These are phyloP conservation scores for Torrubiellomyces zombiae DNA, from an alignment of 2,329 filamentous ascomycete species.

Conservation along the genomic window DNA sequence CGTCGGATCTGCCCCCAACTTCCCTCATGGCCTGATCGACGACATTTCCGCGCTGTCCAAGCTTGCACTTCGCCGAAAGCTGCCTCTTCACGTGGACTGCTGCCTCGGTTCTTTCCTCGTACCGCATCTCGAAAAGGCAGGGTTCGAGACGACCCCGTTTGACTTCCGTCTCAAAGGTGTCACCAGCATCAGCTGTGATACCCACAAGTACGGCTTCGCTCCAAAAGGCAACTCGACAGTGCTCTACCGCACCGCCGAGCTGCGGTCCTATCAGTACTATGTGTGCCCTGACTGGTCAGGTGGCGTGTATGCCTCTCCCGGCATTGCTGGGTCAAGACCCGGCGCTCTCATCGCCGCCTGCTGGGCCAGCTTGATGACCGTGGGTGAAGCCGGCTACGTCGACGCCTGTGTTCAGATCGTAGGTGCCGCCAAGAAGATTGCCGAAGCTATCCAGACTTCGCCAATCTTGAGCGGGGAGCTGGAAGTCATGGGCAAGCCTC, in stretches of 20 bases:
- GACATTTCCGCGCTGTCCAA: slow-evolving; percentile 76
- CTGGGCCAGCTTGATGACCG: slow-evolving; percentile 81
- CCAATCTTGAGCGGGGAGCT: slow-evolving; percentile 56
- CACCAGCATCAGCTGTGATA: slow-evolving; percentile 90
- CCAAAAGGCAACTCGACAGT: slow-evolving; percentile 93
- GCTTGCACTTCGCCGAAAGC: slow-evolving; percentile 59
- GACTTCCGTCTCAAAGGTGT: slow-evolving; percentile 92
- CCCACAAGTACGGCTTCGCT: slow-evolving; percentile 97
- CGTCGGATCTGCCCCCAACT: slow-evolving; percentile 91
- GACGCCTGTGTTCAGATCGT: slow-evolving; percentile 79
- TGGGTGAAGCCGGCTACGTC: slow-evolving; percentile 79
- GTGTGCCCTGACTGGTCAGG: slow-evolving; percentile 89
- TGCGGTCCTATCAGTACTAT: slow-evolving; percentile 90
- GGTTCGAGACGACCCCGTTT: slow-evolving; percentile 75
- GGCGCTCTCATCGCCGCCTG: slow-evolving; percentile 90
- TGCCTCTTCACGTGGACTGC: slow-evolving; percentile 93
- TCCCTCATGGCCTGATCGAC: slow-evolving; percentile 95
- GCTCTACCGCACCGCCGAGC: slow-evolving; percentile 65
- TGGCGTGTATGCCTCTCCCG: slow-evolving; percentile 87
- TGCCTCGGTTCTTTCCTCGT: slow-evolving; percentile 92
- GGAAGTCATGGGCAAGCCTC: slow-evolving; percentile 64
- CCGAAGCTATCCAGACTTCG: slow-evolving; percentile 52
- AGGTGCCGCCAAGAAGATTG: slow-evolving; percentile 68
- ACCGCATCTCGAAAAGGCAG: slow-evolving; percentile 81
- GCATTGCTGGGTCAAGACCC: slow-evolving; percentile 78